These are phyloP conservation scores for Combretum micranthum DNA, from an alignment of 345 rosid species.

Conservation along the genomic window DNA sequence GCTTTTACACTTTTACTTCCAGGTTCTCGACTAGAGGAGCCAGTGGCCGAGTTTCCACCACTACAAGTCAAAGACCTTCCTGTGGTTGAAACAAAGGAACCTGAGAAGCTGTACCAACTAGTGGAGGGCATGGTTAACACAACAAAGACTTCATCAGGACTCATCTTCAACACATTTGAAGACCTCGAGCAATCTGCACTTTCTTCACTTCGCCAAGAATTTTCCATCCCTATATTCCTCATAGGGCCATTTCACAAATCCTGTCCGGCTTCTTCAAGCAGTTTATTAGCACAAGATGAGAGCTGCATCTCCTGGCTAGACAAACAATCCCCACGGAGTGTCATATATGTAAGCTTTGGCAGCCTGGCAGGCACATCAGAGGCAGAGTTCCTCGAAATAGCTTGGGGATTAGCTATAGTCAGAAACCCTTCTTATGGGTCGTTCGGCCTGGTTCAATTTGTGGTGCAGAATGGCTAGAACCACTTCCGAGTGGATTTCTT, in stretches of 20 bases:
- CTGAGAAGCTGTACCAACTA: neutral
- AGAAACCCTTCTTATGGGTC: conserved; percentile 59
- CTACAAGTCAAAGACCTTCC: conserved; percentile 23
- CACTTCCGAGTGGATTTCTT: conserved; percentile 33
- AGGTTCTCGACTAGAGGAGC: conserved; percentile 32
- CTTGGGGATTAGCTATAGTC: conserved; percentile 45
- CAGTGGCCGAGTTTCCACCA: conserved; percentile 23
- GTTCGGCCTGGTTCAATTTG: conserved; percentile 35
- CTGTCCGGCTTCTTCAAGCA: conserved; percentile 18
- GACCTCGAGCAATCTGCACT: conserved; percentile 37
- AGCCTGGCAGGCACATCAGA: conserved; percentile 32
- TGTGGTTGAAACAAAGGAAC: conserved; percentile 1
- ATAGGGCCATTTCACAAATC: conserved; percentile 48
- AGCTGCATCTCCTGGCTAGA: conserved; percentile 47
- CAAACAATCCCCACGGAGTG: conserved; percentile 34
- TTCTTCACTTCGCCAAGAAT: conserved; percentile 7
- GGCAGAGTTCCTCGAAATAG: conserved; percentile 37
- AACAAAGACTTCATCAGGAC: conserved; percentile 25
- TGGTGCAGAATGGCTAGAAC: conserved; percentile 24
- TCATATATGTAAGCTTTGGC: conserved; percentile 61
- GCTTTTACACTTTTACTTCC: neutral
- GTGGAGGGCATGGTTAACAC: conserved; percentile 8
- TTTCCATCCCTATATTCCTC: conserved; percentile 29
- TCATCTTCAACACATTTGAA: conserved; percentile 47
- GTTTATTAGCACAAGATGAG: conserved; percentile 22